These are phyloP conservation scores for Hemerocallis citrina DNA, from an alignment of 106 monocot species.

Conservation along the genomic window DNA sequence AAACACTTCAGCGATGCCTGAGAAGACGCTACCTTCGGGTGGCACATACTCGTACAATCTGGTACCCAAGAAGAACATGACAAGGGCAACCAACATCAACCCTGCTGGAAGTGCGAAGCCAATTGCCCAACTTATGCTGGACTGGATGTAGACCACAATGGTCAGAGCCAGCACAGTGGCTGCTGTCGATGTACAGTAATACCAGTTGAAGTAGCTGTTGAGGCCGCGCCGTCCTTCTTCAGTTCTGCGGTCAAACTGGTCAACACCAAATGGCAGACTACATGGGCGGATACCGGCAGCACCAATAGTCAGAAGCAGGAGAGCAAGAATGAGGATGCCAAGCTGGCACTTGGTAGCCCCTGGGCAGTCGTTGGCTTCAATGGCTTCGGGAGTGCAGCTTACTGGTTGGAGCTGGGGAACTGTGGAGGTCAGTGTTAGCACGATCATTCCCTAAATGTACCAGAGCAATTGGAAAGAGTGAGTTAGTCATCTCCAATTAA, in stretches of 20 bases:
- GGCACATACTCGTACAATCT: constrained; percentile 9
- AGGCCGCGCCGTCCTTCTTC: constrained; percentile 23
- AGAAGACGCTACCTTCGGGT: constrained; percentile 30
- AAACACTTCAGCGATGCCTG: constrained; percentile 13
- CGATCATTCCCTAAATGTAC: constrained; percentile 32
- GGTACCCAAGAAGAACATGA: constrained; percentile 42
- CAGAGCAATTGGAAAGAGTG: background rate
- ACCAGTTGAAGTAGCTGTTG: constrained; percentile 87
- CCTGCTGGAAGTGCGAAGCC: constrained; percentile 45
- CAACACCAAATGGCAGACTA: constrained; percentile 41
- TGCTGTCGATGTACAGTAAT: constrained; percentile 48
- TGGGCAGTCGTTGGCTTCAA: background rate
- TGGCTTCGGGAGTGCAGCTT: constrained; percentile 9
- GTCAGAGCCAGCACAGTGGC: constrained; percentile 35
- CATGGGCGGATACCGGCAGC: constrained; percentile 51
- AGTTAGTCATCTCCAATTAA: background rate
- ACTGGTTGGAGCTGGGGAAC: constrained; percentile 22
- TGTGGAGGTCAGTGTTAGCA: constrained; percentile 23
- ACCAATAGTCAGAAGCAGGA: constrained; percentile 21
- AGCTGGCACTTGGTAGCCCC: constrained; percentile 10
- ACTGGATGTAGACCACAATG: constrained; percentile 58
- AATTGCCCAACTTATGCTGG: constrained; percentile 58
- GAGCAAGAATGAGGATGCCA: constrained; percentile 17
- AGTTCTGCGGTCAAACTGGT: constrained; percentile 33
- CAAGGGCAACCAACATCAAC: constrained; percentile 29